These are phyloP conservation scores for Fusarium sp. DNA, from an alignment of 2,329 filamentous ascomycete genomes.

Conservation along the genomic window DNA sequence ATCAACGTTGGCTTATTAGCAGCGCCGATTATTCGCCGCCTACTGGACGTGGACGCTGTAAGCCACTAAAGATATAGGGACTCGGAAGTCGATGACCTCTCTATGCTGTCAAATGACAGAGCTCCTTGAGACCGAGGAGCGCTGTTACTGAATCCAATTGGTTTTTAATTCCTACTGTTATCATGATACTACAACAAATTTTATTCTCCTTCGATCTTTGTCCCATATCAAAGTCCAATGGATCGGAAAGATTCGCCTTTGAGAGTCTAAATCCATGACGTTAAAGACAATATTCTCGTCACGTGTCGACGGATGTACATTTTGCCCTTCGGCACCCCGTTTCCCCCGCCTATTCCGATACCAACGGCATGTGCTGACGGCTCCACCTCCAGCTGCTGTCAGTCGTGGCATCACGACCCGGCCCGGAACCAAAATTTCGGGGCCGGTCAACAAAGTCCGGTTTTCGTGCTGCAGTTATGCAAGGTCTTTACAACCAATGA, in stretches of 20 bases:
- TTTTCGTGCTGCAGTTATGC: conserved; percentile 1
- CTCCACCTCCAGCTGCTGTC: conserved; percentile 15
- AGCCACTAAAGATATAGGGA: conserved; percentile 34
- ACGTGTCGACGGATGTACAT: conserved; percentile 43
- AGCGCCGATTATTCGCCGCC: conserved; percentile 34
- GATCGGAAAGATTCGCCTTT: conserved; percentile 37
- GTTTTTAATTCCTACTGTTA: neutral
- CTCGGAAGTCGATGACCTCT: conserved; percentile 26
- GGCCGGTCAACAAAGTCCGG: conserved; percentile 39
- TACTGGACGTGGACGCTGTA: conserved; percentile 24
- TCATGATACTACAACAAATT: neutral
- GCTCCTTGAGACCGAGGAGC: conserved; percentile 7
- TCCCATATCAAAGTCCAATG: conserved; percentile 6
- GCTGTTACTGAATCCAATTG: conserved; percentile 23
- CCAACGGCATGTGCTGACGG: conserved; percentile 38
- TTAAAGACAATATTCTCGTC: conserved; percentile 26
- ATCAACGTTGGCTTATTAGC: conserved; percentile 50
- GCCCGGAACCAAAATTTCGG: conserved; percentile 29
- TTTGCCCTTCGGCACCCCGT: conserved; percentile 38
- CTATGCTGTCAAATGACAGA: neutral
- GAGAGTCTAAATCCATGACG: conserved; percentile 40
- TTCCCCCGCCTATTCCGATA: conserved; percentile 30
- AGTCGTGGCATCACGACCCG: conserved; percentile 1
- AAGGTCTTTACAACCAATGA: neutral
- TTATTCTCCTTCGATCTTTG: conserved; percentile 8